These are phyloP conservation scores for Dioscorea dumetorum DNA, from an alignment of 106 monocot genomes.

Conservation along the genomic window DNA sequence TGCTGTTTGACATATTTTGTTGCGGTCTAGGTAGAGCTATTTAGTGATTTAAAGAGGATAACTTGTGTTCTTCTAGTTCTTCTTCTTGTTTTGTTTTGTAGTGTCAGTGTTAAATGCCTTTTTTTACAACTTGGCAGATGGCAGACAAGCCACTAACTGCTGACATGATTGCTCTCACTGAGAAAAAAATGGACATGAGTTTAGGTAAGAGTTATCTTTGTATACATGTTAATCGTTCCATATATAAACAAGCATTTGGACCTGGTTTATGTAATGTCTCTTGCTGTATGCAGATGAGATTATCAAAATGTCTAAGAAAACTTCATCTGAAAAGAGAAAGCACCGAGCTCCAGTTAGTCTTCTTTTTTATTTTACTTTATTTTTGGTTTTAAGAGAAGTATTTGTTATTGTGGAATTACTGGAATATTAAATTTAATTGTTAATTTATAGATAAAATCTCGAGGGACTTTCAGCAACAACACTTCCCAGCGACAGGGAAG, in stretches of 20 bases:
- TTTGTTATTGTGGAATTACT: too few relatives aligned
- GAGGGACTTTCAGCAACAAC: conserved; percentile 36
- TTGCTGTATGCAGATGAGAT: conserved; percentile 64
- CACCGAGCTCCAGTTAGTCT: conserved; percentile 48
- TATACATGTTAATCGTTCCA: too few relatives aligned
- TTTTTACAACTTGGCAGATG: conserved; percentile 29
- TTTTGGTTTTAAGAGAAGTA: too few relatives aligned
- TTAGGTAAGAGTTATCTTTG: conserved; percentile 31
- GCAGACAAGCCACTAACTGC: conserved; percentile 21
- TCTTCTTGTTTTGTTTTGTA: too few relatives aligned
- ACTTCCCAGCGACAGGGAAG: conserved; percentile 25
- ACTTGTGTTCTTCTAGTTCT: too few relatives aligned
- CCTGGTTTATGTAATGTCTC: not conserved
- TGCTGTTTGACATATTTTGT: too few relatives aligned
- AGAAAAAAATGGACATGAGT: conserved; percentile 83
- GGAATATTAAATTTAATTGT: not conserved
- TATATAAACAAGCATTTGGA: too few relatives aligned
- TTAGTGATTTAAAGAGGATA: too few relatives aligned
- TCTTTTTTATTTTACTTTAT: not conserved
- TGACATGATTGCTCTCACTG: conserved; percentile 56
- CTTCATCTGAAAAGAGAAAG: conserved; percentile 33
- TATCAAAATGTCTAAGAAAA: conserved; percentile 92
- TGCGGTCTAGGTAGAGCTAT: too few relatives aligned
- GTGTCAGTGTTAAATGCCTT: too few relatives aligned
- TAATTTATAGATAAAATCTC: conserved; percentile 50